Base-by-base conservation (phyloP, 768 basidiomycete genomes). In the Termitomyces sp. region DNA sequence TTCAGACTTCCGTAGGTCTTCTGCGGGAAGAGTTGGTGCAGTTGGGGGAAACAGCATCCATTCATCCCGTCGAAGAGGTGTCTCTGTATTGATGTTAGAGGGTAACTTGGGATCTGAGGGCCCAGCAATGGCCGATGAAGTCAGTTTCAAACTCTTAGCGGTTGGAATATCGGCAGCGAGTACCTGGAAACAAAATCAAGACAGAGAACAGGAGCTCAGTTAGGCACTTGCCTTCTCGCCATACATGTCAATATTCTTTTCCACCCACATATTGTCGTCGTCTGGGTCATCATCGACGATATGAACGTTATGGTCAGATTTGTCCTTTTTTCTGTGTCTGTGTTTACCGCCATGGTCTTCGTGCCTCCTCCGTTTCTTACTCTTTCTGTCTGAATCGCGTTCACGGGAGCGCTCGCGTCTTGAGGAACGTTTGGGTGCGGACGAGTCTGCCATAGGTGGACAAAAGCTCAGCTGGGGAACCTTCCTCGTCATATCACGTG, bases 221-320 rank as follows among this genome's bases (percentile, higher is more conserved):
- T 24, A 9, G 48, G 32, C 56, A 79, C 84, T 63, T 68, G 92
- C 90, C 67, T 78, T 76, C 70, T 90, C 87, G 18, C 88, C 86
- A 53, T 87, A 87, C 74, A 85, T 81, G 66, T 86, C 85, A 38
- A 92, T 84, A 63, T 91, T 90, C 76, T 91, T 92, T 75, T 94
- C 94, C 24, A 86, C 80, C 93, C 93, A 94, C 74, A 92, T 81
- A 55, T 86, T 86, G 18, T 86, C 84, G 67, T 85, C 86, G 60
- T 84, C 76, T 16, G 80, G 78, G 66, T 94, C 88, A 64, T 93
- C 90, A 67, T 92, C 92, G 28, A 87, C 70, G 35, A 80, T 78
- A 38, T 74, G 69, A 53, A 81, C 69, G 18, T 60, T 49, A 56
- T 70, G 77, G 62, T 72, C 69, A 16, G 70, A 72, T 55, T 72